Evolutionary conservation across 169 alveolate genomes (phyloP).

Genomic region (Cryptosporidium xiaoi): DNA sequence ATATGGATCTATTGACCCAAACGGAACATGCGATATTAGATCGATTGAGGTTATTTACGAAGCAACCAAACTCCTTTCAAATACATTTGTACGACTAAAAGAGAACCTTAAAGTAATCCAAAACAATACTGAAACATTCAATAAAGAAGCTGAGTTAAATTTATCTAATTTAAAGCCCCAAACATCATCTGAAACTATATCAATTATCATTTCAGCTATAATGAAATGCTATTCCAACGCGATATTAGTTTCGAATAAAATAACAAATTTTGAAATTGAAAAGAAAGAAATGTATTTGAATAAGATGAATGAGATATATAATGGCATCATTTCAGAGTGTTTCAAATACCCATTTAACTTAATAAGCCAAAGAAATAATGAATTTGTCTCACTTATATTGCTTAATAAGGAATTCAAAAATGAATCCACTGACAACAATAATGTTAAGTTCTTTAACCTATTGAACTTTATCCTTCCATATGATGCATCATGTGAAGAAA

Average conservation of each 20-base stretch:
- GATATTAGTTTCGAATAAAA: background rate
- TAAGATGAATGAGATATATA: constrained; percentile 40
- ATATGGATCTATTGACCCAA: constrained; percentile 34
- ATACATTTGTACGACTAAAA: constrained; percentile 9
- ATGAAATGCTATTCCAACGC: constrained; percentile 37
- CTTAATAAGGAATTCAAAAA: constrained; percentile 40
- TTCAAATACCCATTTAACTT: background rate
- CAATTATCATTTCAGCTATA: constrained; percentile 35
- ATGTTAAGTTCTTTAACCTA: constrained; percentile 13
- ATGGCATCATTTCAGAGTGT: constrained; percentile 4
- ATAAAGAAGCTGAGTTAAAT: background rate
- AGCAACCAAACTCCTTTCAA: constrained; percentile 10
- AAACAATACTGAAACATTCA: background rate
- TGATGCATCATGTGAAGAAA: constrained; percentile 77
- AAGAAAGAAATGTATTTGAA: constrained; percentile 9
- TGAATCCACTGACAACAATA: background rate
- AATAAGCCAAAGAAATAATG: constrained; percentile 51
- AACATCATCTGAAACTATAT: constrained; percentile 30
- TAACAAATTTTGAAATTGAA: background rate
- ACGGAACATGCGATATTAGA: background rate
- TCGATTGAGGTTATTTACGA: background rate
- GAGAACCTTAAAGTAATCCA: background rate
- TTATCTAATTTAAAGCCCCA: background rate
- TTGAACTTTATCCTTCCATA: constrained; percentile 55
- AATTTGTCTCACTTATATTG: constrained; percentile 55